phyloP scores from a whole-genome alignment of 345 rosid species.

The Salix koriyanagi region DNA sequence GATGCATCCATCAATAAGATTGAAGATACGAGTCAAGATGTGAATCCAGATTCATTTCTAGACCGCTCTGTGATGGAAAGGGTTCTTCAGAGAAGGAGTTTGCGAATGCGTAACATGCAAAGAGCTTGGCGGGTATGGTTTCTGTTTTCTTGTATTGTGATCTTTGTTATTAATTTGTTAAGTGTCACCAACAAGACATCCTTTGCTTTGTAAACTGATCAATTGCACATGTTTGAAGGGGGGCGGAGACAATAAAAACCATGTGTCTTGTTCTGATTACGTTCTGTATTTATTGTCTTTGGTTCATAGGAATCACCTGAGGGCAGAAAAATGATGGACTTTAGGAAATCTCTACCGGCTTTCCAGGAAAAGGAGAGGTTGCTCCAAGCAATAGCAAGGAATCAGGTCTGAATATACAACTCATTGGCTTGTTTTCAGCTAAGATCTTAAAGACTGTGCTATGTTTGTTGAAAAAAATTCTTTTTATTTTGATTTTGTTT shows the following conservation, averaged over 20 bases:
- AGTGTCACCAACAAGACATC: neutral
- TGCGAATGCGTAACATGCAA: constrained; percentile 90
- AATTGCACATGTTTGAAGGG: neutral
- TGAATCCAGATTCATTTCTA: constrained; percentile 48
- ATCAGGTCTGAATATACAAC: constrained; percentile 54
- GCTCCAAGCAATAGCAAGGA: constrained; percentile 93
- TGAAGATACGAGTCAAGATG: constrained; percentile 46
- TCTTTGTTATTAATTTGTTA: neutral
- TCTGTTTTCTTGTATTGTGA: neutral
- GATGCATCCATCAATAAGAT: constrained; percentile 33
- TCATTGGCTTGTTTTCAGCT: neutral
- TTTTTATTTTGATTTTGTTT: neutral
- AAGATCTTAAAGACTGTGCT: neutral
- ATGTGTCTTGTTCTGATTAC: neutral
- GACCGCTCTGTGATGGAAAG: constrained; percentile 95
- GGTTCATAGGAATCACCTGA: constrained; percentile 80
- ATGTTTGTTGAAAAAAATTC: neutral
- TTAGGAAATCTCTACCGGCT: constrained; percentile 79
- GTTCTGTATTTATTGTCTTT: neutral
- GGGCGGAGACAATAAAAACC: neutral
- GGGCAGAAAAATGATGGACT: constrained; percentile 73
- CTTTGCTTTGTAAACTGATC: neutral
- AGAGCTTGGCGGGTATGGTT: constrained; percentile 75
- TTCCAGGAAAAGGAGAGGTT: constrained; percentile 88
- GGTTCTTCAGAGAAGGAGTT: constrained; percentile 85